Evolutionary conservation across 805 yeast species (phyloP).

Genomic region (Allodekkera sacchari): DNA sequence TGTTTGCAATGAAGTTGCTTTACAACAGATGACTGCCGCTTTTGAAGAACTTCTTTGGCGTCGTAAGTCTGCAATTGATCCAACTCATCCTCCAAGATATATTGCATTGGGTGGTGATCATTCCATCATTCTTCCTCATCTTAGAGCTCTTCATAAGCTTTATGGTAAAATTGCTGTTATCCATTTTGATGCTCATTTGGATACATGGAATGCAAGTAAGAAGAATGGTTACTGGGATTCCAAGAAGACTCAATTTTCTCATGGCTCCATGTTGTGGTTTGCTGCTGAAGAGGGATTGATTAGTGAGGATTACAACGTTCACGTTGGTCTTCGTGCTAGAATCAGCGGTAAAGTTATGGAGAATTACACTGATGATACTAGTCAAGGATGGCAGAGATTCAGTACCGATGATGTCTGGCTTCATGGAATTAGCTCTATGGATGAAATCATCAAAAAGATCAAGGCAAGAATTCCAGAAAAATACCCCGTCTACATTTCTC

Average conservation of each 20-base stretch:
- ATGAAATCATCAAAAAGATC: constrained; percentile 28
- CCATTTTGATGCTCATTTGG: constrained; percentile 62
- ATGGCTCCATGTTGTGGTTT: constrained; percentile 80
- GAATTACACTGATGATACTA: constrained; percentile 57
- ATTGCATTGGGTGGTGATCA: constrained; percentile 55
- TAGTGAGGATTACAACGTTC: constrained; percentile 46
- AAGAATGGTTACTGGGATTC: constrained; percentile 32
- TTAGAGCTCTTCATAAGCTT: constrained; percentile 39
- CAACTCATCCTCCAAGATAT: constrained; percentile 26
- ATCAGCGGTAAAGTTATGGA: constrained; percentile 48
- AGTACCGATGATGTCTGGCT: constrained; percentile 66
- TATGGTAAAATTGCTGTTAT: constrained; percentile 39
- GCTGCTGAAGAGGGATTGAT: constrained; percentile 62
- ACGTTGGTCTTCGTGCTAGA: constrained; percentile 69
- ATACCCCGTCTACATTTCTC: constrained; percentile 30
- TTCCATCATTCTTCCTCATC: constrained; percentile 41
- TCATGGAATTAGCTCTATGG: constrained; percentile 34
- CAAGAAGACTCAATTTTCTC: constrained; percentile 47
- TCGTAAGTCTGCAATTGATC: constrained; percentile 13
- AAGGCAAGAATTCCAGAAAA: constrained; percentile 24
- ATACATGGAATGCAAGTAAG: constrained; percentile 55
- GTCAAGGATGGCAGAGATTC: constrained; percentile 56
- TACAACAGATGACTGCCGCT: constrained; percentile 45
- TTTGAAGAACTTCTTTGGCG: constrained; percentile 36
- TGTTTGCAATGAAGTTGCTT: constrained; percentile 44